Conservation (phyloP, 2,329 filamentous ascomycete species). For the Ascochyta koolunga region DNA sequence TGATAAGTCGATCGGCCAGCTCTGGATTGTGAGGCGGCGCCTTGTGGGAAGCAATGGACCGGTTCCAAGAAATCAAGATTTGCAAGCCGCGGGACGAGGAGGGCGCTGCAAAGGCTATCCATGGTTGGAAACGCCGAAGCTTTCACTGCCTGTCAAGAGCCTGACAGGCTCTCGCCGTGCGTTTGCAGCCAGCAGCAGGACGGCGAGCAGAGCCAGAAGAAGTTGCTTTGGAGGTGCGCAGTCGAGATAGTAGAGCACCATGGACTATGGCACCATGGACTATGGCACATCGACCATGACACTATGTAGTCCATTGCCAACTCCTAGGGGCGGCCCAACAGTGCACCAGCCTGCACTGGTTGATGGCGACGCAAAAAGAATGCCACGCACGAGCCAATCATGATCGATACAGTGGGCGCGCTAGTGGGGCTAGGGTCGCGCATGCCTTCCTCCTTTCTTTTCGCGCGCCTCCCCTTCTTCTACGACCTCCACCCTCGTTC, state of each 20-base stretch:
- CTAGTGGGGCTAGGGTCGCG: conserved; percentile 17
- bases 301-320: too few relatives aligned
- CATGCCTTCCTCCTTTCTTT: conserved; percentile 22
- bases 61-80: conserved; percentile 13
- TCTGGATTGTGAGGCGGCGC: conserved; percentile 12
- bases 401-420: conserved; percentile 10
- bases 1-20: background rate
- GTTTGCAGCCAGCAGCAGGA: too few relatives aligned
- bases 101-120: conserved; percentile 10
- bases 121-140: conserved; percentile 17
- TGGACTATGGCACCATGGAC: too few relatives aligned
- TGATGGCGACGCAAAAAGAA: conserved; percentile 14
- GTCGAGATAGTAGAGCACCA: too few relatives aligned
- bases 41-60: conserved; percentile 1
- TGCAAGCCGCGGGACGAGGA: conserved; percentile 11
- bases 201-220: too few relatives aligned
- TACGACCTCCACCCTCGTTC: conserved; percentile 27
- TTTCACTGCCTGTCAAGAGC: conserved; percentile 12
- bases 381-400: conserved; percentile 11
- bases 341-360: conserved; percentile 11
- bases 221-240: too few relatives aligned
- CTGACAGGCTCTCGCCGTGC: conserved; percentile 8
- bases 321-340: conserved; percentile 17
- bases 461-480: conserved; percentile 22
- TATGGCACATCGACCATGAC: too few relatives aligned